A percentile compares a stretch with the other conserved stretches of the same genome.
Conservation (phyloP, 129 eudicot species). For the Saussurea involucrata region DNA sequence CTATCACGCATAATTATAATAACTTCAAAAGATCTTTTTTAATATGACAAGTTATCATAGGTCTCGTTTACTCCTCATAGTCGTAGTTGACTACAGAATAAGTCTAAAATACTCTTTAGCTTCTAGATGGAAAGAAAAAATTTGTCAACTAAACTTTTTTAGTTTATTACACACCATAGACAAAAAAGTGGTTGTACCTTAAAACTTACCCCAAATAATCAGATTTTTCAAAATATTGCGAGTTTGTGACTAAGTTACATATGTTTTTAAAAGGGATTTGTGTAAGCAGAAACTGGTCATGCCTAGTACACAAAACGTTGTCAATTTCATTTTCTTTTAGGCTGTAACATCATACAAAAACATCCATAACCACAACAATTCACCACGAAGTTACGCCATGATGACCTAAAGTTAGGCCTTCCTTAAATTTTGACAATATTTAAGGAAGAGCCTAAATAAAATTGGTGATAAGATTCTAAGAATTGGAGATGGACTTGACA, state of each 20-base stretch:
- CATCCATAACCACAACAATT: background rate
- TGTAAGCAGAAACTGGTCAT: background rate
- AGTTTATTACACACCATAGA: too few species aligned
- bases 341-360: background rate
- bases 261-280: background rate
- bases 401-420: too few species aligned
- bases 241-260: background rate
- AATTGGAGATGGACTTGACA: too few species aligned
- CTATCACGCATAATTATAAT: background rate
- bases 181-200: too few species aligned
- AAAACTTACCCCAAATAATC: background rate
- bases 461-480: too few species aligned
- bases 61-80: too few species aligned
- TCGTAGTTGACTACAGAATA: too few species aligned
- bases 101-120: background rate
- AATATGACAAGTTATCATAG: background rate
- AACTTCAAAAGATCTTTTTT: background rate
- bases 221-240: background rate
- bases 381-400: too few species aligned
- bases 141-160: too few species aligned
- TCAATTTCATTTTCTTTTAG: background rate
- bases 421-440: too few species aligned
- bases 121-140: too few species aligned
- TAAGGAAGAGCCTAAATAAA: too few species aligned
- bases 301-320: background rate